Evolutionary conservation across 2,329 filamentous ascomycete genomes (phyloP).

Genomic region (Colletotrichum sansevieriae): DNA sequence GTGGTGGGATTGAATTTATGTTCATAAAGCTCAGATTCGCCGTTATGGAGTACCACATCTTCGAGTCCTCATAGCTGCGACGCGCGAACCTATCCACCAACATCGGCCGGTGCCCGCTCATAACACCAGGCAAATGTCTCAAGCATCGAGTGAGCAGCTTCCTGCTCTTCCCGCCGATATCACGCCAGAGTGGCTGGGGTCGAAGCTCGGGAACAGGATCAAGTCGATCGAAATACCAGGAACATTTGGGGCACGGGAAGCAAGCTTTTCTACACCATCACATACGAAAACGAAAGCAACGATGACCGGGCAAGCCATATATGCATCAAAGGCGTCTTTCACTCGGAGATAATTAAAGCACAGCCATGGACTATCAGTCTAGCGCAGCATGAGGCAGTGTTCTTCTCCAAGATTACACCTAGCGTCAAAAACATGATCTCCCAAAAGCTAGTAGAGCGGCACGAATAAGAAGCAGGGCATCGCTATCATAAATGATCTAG

Average conservation of each 20-base stretch:
- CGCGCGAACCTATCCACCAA: not conserved
- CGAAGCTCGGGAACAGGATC: constrained; percentile 37
- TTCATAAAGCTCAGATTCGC: too few relatives aligned
- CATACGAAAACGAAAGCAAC: constrained; percentile 46
- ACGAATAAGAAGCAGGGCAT: constrained; percentile 53
- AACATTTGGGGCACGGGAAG: constrained; percentile 47
- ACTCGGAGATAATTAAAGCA: constrained; percentile 50
- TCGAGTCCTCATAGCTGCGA: too few relatives aligned
- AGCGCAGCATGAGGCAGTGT: constrained; percentile 53
- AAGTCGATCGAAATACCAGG: constrained; percentile 45
- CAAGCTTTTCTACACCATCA: constrained; percentile 48
- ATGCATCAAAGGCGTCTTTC: constrained; percentile 56
- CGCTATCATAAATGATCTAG: constrained; percentile 54
- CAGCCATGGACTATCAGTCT: constrained; percentile 50
- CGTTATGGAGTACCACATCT: too few relatives aligned
- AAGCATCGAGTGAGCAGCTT: constrained; percentile 36
- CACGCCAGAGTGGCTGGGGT: constrained; percentile 45
- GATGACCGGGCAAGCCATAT: constrained; percentile 44
- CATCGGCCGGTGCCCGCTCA: not conserved
- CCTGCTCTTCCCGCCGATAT: constrained; percentile 44
- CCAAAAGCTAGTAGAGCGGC: constrained; percentile 54
- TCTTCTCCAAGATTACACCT: constrained; percentile 53
- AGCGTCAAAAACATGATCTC: constrained; percentile 43
- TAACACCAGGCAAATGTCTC: constrained; percentile 1
- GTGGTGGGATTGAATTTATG: too few relatives aligned